Conservation (phyloP, 306 rosid genomes). For the Purshia tridentata region DNA sequence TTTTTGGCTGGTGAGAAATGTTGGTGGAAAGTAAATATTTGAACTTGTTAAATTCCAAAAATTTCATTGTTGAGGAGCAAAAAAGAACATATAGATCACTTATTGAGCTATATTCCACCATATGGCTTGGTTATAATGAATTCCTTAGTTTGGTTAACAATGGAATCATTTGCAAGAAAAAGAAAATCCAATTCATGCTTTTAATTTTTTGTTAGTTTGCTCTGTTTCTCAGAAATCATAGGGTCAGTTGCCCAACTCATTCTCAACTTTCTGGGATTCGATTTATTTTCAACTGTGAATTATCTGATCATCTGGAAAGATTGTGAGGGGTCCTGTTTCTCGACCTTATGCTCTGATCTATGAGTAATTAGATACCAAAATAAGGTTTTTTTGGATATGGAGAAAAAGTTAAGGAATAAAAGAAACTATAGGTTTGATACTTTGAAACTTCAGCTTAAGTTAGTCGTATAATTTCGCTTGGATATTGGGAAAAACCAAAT, state of each 20-base stretch:
- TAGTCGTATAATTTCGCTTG: background rate
- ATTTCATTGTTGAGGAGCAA: background rate
- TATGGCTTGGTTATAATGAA: background rate
- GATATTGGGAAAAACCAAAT: background rate
- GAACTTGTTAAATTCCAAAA: background rate
- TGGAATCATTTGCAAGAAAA: background rate
- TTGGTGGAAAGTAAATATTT: background rate
- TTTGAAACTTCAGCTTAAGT: background rate
- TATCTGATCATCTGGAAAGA: slow-evolving; percentile 1
- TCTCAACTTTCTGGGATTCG: background rate
- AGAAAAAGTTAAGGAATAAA: background rate
- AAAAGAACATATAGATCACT: background rate
- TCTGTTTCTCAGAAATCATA: slow-evolving; percentile 3
- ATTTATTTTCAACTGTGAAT: background rate
- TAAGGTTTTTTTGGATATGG: background rate
- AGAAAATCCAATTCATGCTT: background rate
- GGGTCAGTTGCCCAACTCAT: background rate
- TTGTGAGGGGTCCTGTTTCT: background rate
- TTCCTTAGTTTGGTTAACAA: background rate
- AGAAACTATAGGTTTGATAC: background rate
- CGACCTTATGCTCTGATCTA: background rate
- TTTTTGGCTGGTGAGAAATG: slow-evolving; percentile 5
- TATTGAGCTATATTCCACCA: background rate
- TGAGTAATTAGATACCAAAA: background rate
- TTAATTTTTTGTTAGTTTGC: background rate